Evolutionary conservation across 441 rosid species (phyloP), one percentile per base, ranked within the genome.

Genomic region (Raphanus hybrid): DNA sequence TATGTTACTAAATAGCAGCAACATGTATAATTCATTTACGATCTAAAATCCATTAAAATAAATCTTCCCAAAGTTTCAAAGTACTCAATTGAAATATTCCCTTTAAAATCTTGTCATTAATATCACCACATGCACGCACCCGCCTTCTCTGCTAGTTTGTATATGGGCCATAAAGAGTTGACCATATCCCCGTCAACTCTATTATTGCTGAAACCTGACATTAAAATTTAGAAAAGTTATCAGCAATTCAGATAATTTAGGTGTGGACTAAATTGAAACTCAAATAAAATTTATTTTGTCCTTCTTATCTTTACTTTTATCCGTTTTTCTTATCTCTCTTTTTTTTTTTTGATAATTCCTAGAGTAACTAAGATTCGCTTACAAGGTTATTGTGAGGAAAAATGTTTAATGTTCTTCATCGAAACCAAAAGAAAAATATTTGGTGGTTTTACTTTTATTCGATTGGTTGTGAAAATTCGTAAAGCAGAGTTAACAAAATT

Each of bases 81-180:
- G 14, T 37, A 37, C 43, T 37, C 8, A 37, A 37, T 37, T 35
- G 39, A 35, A 35, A 35, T 35, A 35, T 35, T 35, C 39, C 39
- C 8, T 35, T 11, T 10, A 3, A 43, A 29, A 29, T 29, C 2
- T 41, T 41, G 48, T 41, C 74, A 50, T 35, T 69, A 70, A 45
- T 63, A 9, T 65, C 60, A 55, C 80, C 75, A 77, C 71, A 70
- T 64, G 75, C 16, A 48, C 55, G 16, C 16, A 48, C 55, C 64
- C 32, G 41, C 74, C 64, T 23, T 14, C 48, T 27, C 15, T 69
- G 10, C 68, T 55, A 9, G 8, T 76, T 23, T 23, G 39, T 29
- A 29, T 29, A 29, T 29, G 34, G 34, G 34, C 5, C 34, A 29
- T 29, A 29, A 29, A 29, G 34, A 29, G 34, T 4, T 77, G 81